These are phyloP conservation scores for Ramaria rubella DNA, from an alignment of 768 basidiomycete species.

Conservation along the genomic window DNA sequence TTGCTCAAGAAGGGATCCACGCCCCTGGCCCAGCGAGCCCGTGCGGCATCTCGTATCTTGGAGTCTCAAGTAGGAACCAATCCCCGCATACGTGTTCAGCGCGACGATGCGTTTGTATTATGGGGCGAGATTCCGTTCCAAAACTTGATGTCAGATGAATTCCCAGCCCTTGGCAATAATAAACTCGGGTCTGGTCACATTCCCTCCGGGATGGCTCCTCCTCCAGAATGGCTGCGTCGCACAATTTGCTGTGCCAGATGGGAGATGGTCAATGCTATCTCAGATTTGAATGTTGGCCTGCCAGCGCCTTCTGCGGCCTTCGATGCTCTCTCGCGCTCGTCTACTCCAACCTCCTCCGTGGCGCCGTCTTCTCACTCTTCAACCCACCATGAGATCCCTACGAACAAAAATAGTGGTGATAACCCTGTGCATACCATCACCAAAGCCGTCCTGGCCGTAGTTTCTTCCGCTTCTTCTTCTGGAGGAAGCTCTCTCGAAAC, in stretches of 20 bases:
- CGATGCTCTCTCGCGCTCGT: not conserved
- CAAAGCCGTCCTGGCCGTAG: slow-evolving; percentile 60
- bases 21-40: slow-evolving; percentile 71
- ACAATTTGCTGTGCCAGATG: slow-evolving; percentile 78
- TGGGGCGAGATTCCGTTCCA: slow-evolving; percentile 69
- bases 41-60: slow-evolving; percentile 80
- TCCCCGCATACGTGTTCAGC: slow-evolving; percentile 72
- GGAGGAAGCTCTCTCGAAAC: slow-evolving; percentile 5
- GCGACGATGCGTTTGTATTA: slow-evolving; percentile 73
- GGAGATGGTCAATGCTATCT: slow-evolving; percentile 51
- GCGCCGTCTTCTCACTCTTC: slow-evolving; percentile 1
- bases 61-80: slow-evolving; percentile 84
- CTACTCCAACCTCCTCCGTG: not conserved
- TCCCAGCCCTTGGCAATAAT: not conserved
- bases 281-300: not conserved
- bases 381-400: not conserved
- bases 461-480: slow-evolving; percentile 22
- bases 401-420: not conserved
- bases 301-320: not conserved
- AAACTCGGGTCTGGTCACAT: not conserved
- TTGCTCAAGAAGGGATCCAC: slow-evolving; percentile 87
- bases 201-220: too few relatives aligned
- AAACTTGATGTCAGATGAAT: slow-evolving; percentile 20
- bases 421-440: slow-evolving; percentile 20
- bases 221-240: slow-evolving; percentile 81